Conservation (phyloP, 1,139 yeast genomes). For the Groenewaldozyma auringiensis region DNA sequence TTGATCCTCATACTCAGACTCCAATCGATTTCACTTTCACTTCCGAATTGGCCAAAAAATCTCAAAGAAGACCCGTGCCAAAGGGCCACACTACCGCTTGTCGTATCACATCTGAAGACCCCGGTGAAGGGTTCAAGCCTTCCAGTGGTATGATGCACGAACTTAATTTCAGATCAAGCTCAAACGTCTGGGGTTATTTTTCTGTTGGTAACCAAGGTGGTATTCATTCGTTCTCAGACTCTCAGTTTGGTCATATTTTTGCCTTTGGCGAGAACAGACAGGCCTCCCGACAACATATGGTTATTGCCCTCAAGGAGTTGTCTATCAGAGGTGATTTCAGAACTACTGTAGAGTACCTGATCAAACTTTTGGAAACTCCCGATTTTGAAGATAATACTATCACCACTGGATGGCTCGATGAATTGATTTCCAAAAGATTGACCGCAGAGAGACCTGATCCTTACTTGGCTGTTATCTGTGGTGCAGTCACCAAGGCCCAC, state of each 20-base stretch:
- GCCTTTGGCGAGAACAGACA: constrained; percentile 98
- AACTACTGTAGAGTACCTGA: constrained; percentile 94
- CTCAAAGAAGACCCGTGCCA: constrained; percentile 89
- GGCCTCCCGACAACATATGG: constrained; percentile 97
- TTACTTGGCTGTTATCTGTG: constrained; percentile 84
- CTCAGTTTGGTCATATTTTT: constrained; percentile 97
- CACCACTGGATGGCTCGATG: constrained; percentile 98
- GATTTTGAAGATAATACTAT: constrained; percentile 94
- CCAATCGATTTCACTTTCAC: constrained; percentile 87
- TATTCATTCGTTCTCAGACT: constrained; percentile 94
- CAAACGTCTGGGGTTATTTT: constrained; percentile 99
- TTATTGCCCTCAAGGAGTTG: constrained; percentile 91
- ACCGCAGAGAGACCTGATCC: constrained; percentile 97
- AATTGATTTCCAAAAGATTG: constrained; percentile 80
- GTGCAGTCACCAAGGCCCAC: constrained; percentile 94
- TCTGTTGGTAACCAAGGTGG: constrained; percentile 95
- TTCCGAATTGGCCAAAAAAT: constrained; percentile 57
- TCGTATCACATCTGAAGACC: constrained; percentile 98
- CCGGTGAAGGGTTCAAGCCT: constrained; percentile 98
- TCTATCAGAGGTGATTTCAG: constrained; percentile 97
- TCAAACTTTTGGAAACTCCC: constrained; percentile 89
- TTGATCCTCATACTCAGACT: constrained; percentile 87
- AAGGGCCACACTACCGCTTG: constrained; percentile 99
- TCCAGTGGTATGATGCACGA: constrained; percentile 96
- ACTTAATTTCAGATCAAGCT: constrained; percentile 89